Conservation (phyloP, 1,139 yeast species). For the Yamadazyma jaroonii region DNA sequence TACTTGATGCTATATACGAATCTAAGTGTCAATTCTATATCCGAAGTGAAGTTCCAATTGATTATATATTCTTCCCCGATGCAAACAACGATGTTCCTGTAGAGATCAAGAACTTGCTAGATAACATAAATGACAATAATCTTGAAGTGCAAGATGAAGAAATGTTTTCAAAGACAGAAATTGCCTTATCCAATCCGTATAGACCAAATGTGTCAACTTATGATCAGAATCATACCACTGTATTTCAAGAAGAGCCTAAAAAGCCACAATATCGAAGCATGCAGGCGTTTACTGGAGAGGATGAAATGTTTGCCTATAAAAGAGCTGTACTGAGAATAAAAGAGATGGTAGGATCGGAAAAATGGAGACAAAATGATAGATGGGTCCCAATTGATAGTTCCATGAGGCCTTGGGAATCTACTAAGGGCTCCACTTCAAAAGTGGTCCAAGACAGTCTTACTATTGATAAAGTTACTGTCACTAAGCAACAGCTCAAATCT, state of each 20-base stretch:
- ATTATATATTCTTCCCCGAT: constrained; percentile 60
- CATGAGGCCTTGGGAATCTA: constrained; percentile 62
- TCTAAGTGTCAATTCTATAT: constrained; percentile 58
- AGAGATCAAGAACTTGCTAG: constrained; percentile 14
- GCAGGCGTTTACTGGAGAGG: constrained; percentile 71
- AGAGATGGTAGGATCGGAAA: constrained; percentile 61
- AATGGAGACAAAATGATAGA: constrained; percentile 45
- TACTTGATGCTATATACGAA: constrained; percentile 69
- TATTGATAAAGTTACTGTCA: background rate
- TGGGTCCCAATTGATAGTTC: constrained; percentile 57
- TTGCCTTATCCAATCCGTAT: constrained; percentile 61
- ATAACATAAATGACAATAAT: constrained; percentile 20
- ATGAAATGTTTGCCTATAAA: constrained; percentile 71
- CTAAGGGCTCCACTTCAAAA: background rate
- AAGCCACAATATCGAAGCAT: constrained; percentile 43
- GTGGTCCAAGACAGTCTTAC: background rate
- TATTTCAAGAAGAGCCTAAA: constrained; percentile 34
- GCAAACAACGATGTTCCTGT: constrained; percentile 20
- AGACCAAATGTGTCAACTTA: constrained; percentile 68
- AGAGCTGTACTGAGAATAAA: constrained; percentile 66
- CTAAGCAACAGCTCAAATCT: constrained; percentile 11
- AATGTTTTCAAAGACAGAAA: constrained; percentile 63
- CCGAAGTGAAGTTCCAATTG: constrained; percentile 48
- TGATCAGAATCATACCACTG: constrained; percentile 40
- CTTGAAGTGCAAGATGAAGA: constrained; percentile 61